phyloP scores from a whole-genome alignment of 139 green algal genomes.

The Chlorella vulgaris region DNA sequence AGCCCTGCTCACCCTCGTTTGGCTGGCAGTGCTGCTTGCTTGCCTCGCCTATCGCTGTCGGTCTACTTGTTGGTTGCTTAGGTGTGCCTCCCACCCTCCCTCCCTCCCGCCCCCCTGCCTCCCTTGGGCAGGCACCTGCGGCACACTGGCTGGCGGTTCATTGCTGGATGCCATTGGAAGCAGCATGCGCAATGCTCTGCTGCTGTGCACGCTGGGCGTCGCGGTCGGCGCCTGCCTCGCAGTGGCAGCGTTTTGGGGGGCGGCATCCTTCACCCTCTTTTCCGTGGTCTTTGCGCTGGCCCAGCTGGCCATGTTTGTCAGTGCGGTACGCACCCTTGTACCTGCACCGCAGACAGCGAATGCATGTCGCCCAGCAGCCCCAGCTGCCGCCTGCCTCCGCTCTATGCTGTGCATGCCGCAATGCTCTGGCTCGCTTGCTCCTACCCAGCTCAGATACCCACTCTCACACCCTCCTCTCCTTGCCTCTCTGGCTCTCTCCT shows the following conservation, averaged over 20 bases:
- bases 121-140: conserved; percentile 66
- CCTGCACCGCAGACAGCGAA: not conserved
- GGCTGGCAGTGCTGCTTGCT: not conserved
- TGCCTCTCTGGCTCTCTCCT: not conserved
- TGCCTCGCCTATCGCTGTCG: too few species aligned
- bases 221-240: conserved; percentile 61
- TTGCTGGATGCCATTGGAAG: conserved; percentile 79
- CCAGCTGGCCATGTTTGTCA: conserved; percentile 77
- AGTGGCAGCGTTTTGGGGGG: conserved; percentile 61
- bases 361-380: too few species aligned
- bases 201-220: conserved; percentile 61
- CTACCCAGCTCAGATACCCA: too few species aligned
- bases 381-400: too few species aligned
- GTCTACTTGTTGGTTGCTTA: too few species aligned
- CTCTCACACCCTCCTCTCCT: not conserved
- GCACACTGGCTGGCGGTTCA: conserved; percentile 78
- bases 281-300: conserved; percentile 66
- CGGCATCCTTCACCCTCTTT: conserved; percentile 58
- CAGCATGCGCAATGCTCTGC: conserved; percentile 64
- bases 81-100: too few species aligned
- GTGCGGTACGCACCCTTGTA: conserved; percentile 54
- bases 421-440: not conserved
- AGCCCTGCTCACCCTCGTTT: too few species aligned
- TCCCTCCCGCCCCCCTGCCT: too few species aligned
- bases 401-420: too few species aligned